Evolutionary conservation across 169 alveolate species (phyloP).

Genomic region (Plasmodium vinckei): DNA sequence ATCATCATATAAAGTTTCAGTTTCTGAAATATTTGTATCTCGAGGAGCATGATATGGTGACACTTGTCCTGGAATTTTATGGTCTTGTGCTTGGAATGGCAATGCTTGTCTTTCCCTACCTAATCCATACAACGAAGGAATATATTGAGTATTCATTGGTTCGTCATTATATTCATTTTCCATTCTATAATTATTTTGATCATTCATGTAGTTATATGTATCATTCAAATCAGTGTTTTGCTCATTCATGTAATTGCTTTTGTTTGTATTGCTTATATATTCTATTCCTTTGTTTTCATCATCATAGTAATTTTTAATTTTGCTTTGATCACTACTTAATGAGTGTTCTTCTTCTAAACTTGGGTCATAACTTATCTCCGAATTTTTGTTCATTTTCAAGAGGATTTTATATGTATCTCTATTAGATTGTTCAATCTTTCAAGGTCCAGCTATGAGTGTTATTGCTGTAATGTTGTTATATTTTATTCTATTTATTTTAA

Average conservation of each 20-base stretch:
- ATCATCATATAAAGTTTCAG: constrained; percentile 52
- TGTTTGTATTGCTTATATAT: not conserved
- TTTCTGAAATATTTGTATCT: constrained; percentile 23
- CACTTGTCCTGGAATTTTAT: constrained; percentile 71
- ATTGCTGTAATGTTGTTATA: too few relatives aligned
- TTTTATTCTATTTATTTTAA: too few relatives aligned
- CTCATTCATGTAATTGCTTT: not conserved
- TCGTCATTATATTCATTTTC: constrained; percentile 5
- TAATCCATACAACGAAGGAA: constrained; percentile 51
- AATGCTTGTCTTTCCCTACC: constrained; percentile 65
- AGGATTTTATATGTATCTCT: not conserved
- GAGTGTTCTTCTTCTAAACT: not conserved
- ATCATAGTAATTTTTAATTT: not conserved
- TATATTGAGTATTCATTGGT: constrained; percentile 14
- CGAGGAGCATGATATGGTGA: constrained; percentile 66
- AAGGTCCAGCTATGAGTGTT: too few relatives aligned
- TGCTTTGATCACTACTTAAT: not conserved
- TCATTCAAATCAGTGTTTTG: constrained; percentile 19
- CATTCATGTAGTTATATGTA: not conserved
- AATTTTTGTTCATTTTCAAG: constrained; percentile 38
- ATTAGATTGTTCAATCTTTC: too few relatives aligned
- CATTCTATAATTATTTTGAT: not conserved
- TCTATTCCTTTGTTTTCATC: not conserved
- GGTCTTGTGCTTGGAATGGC: constrained; percentile 6
- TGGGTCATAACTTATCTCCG: constrained; percentile 29